phyloP scores from a whole-genome alignment of 768 basidiomycete genomes.

The Pulveroboletus sp. region DNA sequence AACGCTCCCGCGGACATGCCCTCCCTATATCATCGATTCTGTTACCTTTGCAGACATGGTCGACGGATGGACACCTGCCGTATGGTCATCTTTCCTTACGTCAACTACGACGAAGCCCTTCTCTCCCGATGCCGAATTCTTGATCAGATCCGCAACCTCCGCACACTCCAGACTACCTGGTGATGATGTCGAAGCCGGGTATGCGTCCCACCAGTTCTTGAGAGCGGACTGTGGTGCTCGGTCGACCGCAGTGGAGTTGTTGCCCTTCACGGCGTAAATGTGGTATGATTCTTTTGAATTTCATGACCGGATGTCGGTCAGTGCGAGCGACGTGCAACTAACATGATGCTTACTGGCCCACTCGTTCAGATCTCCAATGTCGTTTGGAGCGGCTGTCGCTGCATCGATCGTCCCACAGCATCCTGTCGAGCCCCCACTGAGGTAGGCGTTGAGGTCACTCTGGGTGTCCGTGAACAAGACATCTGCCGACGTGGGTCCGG shows the following conservation, averaged over 20 bases:
- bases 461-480: slow-evolving; percentile 37
- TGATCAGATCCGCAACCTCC: slow-evolving; percentile 36
- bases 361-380: slow-evolving; percentile 38
- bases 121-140: slow-evolving; percentile 6
- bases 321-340: background rate
- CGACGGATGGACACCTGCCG: slow-evolving; percentile 27
- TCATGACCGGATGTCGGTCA: background rate
- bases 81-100: slow-evolving; percentile 45
- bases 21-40: slow-evolving; percentile 36
- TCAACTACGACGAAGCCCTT: slow-evolving; percentile 44
- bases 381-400: background rate
- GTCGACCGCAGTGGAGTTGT: background rate
- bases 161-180: slow-evolving; percentile 30
- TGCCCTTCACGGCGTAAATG: slow-evolving; percentile 42
- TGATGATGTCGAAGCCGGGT: slow-evolving; percentile 37
- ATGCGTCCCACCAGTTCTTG: slow-evolving; percentile 52
- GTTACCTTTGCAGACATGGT: background rate
- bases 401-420: slow-evolving; percentile 2
- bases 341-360: slow-evolving; percentile 38
- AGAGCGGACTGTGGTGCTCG: slow-evolving; percentile 23
- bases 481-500: slow-evolving; percentile 29
- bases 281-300: slow-evolving; percentile 42
- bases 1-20: slow-evolving; percentile 49
- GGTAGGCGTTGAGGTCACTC: slow-evolving; percentile 41
- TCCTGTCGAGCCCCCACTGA: slow-evolving; percentile 10